phyloP scores from a whole-genome alignment of 169 alveolate genomes.

The Eimeria necatrix region DNA sequence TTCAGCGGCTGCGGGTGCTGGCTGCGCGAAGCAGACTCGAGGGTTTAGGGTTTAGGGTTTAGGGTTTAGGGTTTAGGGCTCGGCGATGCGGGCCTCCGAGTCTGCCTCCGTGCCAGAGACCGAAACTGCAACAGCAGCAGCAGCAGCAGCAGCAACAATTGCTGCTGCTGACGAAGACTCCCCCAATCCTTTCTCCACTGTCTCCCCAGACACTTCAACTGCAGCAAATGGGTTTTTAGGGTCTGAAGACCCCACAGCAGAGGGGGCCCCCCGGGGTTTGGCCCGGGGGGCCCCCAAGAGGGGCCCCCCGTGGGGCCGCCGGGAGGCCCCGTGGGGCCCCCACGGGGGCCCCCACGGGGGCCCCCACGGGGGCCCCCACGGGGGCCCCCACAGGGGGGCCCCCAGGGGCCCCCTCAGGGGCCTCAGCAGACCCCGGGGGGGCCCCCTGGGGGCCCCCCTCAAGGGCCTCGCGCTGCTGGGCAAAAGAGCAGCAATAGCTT shows the following conservation, averaged over 20 bases:
- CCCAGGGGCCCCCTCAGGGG: no score
- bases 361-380: no score
- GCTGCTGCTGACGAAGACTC: not conserved
- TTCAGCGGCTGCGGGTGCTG: no score
- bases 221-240: not conserved
- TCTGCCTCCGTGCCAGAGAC: not conserved
- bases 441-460: no score
- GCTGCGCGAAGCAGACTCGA: no score
- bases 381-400: not conserved
- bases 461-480: no score
- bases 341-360: not conserved
- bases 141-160: no score
- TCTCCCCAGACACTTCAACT: not conserved
- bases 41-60: slow-evolving; percentile 33
- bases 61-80: slow-evolving; percentile 10
- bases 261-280: not conserved
- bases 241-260: not conserved
- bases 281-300: not conserved
- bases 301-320: not conserved
- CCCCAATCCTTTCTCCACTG: not conserved
- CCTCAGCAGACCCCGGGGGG: no score
- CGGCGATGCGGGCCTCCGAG: not conserved
- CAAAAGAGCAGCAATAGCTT: not conserved
- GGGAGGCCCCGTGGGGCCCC: not conserved
- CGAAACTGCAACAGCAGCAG: not conserved